Base-by-base conservation (phyloP, 805 yeast species). In the Naumovozyma castellii region DNA sequence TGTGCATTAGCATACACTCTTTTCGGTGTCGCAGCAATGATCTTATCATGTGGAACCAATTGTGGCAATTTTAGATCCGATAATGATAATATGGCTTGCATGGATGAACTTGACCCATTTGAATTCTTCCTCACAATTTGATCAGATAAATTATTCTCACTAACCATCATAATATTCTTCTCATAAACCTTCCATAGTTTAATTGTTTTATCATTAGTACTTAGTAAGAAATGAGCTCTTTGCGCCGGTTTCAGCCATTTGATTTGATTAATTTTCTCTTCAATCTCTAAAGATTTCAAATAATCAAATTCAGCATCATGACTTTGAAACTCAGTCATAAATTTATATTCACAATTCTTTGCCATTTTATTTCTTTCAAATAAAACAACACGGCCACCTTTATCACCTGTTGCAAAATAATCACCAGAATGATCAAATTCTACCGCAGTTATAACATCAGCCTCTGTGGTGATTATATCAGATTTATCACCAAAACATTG, bases 401-500 rank as follows among this genome's bases (percentile, higher is more conserved):
- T 80, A 66, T 92, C 99, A 46, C 99, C 99, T 1, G 98, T 92
- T 44, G 98, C 99, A 42, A 92, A 68, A 57, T 81, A 92, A 58
- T 92, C 87, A 37, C 99, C 99, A 5, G 92, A 76, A 57, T 80
- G 84, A 61, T 92, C 96, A 56, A 92, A 92, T 65, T 92, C 97
- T 32, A 92, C 97, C 2, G 98, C 85, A 15, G 96, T 84, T 46
- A 92, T 92, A 57, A 92, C 88, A 62, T 92, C 99, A 3, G 97
- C 96, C 58, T 88, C 97, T 2, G 96, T 87, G 55, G 88, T 85
- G 49, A 90, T 97, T 42, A 88, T 82, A 61, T 92, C 99, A 36
- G 95, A 95, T 63, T 94, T 92, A 64, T 92, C 98, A 48, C 99
- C 99, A 71, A 92, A 92, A 63, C 99, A 92, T 64, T 88, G 97